phyloP scores from a whole-genome alignment of 202 grass and related monocot genomes.

The Panicum virgatum region DNA sequence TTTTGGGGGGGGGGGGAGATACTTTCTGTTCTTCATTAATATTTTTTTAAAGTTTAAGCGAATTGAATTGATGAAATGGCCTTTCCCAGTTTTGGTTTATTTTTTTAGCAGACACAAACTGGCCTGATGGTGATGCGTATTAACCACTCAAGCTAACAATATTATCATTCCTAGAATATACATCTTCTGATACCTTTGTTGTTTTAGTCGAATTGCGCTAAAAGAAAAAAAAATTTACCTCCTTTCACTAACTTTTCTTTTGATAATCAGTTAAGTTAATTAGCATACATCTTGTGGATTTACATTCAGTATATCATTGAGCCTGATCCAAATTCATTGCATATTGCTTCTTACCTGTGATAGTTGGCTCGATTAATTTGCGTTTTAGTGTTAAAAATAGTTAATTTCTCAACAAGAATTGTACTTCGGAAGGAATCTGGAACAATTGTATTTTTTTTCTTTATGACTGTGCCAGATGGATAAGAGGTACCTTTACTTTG shows the following conservation, averaged over 20 bases:
- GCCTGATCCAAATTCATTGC: background rate
- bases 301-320: background rate
- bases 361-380: background rate
- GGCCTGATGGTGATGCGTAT: conserved; percentile 1
- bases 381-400: background rate
- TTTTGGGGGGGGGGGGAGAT: too few relatives aligned
- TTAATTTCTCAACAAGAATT: background rate
- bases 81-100: background rate
- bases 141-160: background rate
- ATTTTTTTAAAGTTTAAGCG: too few relatives aligned
- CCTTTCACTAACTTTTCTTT: background rate
- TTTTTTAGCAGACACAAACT: background rate
- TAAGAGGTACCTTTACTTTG: too few relatives aligned
- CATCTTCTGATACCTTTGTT: background rate
- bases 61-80: conserved; percentile 31
- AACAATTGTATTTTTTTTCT: background rate
- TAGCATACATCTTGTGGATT: background rate
- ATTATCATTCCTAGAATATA: background rate
- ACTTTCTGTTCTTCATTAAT: too few relatives aligned
- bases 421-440: background rate
- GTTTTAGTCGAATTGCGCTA: background rate
- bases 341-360: background rate
- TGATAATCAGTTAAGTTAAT: background rate
- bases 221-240: background rate
- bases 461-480: too few relatives aligned